These are phyloP conservation scores for Candida vartiovaarae DNA, from an alignment of 805 yeast species.

Conservation along the genomic window DNA sequence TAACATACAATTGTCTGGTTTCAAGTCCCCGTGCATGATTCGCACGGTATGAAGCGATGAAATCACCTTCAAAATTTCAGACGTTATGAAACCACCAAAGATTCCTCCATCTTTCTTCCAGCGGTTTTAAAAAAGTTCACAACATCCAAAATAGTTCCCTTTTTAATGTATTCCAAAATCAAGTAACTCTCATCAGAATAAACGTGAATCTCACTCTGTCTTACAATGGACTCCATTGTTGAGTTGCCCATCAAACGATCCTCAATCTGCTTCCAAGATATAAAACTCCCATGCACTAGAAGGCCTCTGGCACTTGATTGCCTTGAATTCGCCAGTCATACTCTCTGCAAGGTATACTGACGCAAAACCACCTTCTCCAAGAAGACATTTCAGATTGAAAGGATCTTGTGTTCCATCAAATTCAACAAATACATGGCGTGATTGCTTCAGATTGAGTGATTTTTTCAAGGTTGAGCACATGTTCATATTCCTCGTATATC, in stretches of 20 bases:
- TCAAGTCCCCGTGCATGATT: conserved; percentile 78
- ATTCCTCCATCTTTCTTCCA: conserved; percentile 46
- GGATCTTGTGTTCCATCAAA: conserved; percentile 36
- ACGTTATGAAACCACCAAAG: conserved; percentile 50
- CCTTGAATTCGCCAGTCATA: conserved; percentile 46
- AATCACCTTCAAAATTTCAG: conserved; percentile 55
- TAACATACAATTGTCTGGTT: conserved; percentile 82
- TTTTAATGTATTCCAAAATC: conserved; percentile 26
- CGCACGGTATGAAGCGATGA: conserved; percentile 56
- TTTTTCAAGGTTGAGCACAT: conserved; percentile 28
- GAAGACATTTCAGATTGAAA: conserved; percentile 42
- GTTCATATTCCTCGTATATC: conserved; percentile 27
- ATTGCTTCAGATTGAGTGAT: conserved; percentile 27
- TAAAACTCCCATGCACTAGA: conserved; percentile 78
- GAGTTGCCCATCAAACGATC: conserved; percentile 26
- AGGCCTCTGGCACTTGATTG: conserved; percentile 69
- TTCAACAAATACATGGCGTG: conserved; percentile 34
- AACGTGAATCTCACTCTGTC: conserved; percentile 43
- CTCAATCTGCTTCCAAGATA: conserved; percentile 51
- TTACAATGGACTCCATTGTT: conserved; percentile 36
- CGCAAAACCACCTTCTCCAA: conserved; percentile 82
- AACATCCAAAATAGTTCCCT: conserved; percentile 69
- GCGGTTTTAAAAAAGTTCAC: conserved; percentile 41
- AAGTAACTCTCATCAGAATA: conserved; percentile 24
- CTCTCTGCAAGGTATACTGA: conserved; percentile 66